Evolutionary conservation across 1,284 basidiomycete genomes (phyloP).

Genomic region (Naganishia sp.): DNA sequence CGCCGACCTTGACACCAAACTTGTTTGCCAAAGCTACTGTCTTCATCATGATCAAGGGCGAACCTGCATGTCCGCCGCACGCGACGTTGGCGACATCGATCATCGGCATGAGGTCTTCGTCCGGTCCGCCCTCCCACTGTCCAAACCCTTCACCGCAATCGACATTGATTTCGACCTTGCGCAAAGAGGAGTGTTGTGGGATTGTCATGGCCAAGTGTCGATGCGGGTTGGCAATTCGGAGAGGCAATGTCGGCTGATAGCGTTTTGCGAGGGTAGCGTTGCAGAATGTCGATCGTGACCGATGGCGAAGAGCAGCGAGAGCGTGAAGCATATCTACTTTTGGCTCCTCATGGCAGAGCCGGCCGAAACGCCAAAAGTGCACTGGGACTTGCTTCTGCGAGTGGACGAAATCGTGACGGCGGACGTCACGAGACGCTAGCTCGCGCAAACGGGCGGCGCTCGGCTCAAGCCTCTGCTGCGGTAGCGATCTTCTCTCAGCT

Average conservation of each 20-base stretch:
- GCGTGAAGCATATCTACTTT: constrained; percentile 14
- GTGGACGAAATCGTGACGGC: no score
- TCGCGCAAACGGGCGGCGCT: no score
- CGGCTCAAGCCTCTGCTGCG: no score
- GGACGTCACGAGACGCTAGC: no score
- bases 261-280: neutral
- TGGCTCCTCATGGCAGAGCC: neutral
- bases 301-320: constrained; percentile 1
- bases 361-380: neutral
- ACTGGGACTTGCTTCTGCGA: neutral
- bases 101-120: constrained; percentile 44
- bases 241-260: no score
- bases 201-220: constrained; percentile 21
- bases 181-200: constrained; percentile 7
- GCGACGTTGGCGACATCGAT: constrained; percentile 45
- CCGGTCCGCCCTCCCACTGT: constrained; percentile 46
- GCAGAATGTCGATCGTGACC: neutral
- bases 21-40: constrained; percentile 46
- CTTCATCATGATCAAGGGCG: constrained; percentile 47
- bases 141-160: constrained; percentile 49
- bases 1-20: constrained; percentile 47
- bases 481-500: no score
- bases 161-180: constrained; percentile 43
- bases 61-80: constrained; percentile 49
- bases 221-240: neutral